Evolutionary conservation across 176 grass and related monocot species (phyloP).

Genomic region (Leersia perrieri): DNA sequence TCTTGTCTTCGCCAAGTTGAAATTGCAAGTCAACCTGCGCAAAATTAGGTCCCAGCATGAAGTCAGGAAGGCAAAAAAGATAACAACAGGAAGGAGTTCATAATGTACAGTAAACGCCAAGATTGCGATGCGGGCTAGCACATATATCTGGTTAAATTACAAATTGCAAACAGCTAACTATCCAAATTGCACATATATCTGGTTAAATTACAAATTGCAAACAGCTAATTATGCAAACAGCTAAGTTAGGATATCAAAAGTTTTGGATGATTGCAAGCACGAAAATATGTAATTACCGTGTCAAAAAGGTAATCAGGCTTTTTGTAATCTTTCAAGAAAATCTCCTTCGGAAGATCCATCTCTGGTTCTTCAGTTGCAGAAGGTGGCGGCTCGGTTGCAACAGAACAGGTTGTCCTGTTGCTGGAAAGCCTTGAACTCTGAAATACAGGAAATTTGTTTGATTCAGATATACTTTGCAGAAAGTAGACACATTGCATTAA

Average conservation of each 20-base stretch:
- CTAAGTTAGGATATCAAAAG: background rate
- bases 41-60: conserved; percentile 16
- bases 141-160: background rate
- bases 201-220: background rate
- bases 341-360: conserved; percentile 87
- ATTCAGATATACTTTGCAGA: background rate
- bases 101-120: background rate
- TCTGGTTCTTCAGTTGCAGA: conserved; percentile 57
- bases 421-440: conserved; percentile 54
- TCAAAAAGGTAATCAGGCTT: conserved; percentile 88
- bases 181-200: background rate
- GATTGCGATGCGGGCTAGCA: background rate
- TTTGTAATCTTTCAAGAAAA: conserved; percentile 97
- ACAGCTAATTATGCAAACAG: background rate
- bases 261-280: background rate
- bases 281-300: conserved; percentile 41
- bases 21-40: conserved; percentile 83
- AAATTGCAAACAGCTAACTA: background rate
- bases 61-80: conserved; percentile 9
- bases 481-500: background rate
- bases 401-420: conserved; percentile 69
- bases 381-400: conserved; percentile 72
- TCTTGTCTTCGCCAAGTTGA: conserved; percentile 90
- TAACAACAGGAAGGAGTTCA: conserved; percentile 3
- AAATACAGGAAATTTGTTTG: background rate